phyloP scores from a whole-genome alignment of 148 eudicot genomes.

The Silene conica region DNA sequence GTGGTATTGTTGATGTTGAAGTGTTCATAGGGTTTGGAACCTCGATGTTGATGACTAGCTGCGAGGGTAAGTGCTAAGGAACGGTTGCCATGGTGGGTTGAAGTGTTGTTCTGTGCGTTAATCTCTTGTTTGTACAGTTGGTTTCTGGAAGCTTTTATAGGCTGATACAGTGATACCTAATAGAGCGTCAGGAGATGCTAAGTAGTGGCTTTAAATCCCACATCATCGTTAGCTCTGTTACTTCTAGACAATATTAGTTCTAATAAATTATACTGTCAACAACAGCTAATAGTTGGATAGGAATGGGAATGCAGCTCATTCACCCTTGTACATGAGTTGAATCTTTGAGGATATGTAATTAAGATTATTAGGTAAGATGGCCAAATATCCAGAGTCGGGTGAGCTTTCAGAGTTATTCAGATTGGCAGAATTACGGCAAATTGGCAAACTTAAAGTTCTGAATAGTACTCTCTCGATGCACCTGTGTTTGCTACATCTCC shows the following conservation, averaged over 20 bases:
- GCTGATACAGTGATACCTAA: not conserved
- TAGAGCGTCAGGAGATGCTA: not conserved
- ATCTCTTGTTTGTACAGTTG: not conserved
- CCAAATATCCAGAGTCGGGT: not conserved
- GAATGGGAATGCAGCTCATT: not conserved
- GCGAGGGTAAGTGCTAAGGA: not conserved
- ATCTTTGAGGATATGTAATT: slow-evolving; percentile 1
- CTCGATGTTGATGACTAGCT: not conserved
- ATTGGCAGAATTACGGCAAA: not conserved
- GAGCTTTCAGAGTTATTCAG: not conserved
- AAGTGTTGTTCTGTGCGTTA: not conserved
- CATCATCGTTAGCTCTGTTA: not conserved
- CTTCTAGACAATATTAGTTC: not conserved
- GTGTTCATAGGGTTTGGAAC: not conserved
- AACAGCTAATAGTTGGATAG: not conserved
- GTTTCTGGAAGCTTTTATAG: not conserved
- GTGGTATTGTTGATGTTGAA: not conserved
- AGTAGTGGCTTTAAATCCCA: not conserved
- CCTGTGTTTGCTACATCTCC: too few species aligned
- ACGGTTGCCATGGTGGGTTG: not conserved
- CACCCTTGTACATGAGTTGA: not conserved
- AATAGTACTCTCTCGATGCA: too few species aligned
- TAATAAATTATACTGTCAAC: not conserved
- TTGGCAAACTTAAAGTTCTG: too few species aligned
- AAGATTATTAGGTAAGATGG: not conserved